A percentile compares a stretch with the other conserved stretches of the same genome.
Conservation (phyloP, 768 basidiomycete species). For the Boletus pseudo-olivaceus region DNA sequence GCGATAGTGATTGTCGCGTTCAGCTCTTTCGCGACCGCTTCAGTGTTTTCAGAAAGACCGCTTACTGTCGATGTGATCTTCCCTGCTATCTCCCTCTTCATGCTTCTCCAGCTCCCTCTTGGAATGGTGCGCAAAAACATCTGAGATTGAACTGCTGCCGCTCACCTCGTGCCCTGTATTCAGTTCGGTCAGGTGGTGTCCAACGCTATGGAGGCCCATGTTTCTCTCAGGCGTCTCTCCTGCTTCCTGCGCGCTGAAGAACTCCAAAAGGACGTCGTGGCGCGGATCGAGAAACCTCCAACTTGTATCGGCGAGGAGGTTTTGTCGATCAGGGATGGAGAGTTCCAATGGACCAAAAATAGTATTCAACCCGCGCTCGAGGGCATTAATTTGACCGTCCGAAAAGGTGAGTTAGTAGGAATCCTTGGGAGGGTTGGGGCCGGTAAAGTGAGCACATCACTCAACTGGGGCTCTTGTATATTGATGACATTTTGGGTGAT, state of each 20-base stretch:
- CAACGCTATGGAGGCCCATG: constrained; percentile 81
- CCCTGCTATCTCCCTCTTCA: constrained; percentile 86
- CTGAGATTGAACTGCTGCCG: neutral
- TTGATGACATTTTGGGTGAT: no score
- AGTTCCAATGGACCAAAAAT: constrained; percentile 75
- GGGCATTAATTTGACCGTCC: constrained; percentile 68
- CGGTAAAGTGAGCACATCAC: constrained; percentile 61
- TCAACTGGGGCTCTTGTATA: neutral
- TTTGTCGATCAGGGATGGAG: constrained; percentile 67
- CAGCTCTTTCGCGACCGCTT: no score
- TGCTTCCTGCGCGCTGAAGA: constrained; percentile 76
- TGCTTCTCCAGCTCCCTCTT: constrained; percentile 83
- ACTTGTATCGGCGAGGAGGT: constrained; percentile 64
- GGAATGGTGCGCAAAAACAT: constrained; percentile 54
- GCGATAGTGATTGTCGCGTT: constrained; percentile 30
- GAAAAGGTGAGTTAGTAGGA: constrained; percentile 82
- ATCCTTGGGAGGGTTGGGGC: constrained; percentile 87
- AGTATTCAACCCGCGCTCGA: constrained; percentile 61
- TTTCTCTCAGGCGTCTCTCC: constrained; percentile 77
- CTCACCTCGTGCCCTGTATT: constrained; percentile 36
- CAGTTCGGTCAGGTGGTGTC: constrained; percentile 37
- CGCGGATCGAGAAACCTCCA: constrained; percentile 40
- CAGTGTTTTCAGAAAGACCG: constrained; percentile 33
- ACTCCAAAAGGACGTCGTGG: constrained; percentile 75
- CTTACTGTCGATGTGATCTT: constrained; percentile 89